Percentiles rank a stretch among this genome's conserved stretches.
Evolutionary conservation across 1,284 basidiomycete genomes (phyloP).

Genomic region (Sphagnurus paluster): DNA sequence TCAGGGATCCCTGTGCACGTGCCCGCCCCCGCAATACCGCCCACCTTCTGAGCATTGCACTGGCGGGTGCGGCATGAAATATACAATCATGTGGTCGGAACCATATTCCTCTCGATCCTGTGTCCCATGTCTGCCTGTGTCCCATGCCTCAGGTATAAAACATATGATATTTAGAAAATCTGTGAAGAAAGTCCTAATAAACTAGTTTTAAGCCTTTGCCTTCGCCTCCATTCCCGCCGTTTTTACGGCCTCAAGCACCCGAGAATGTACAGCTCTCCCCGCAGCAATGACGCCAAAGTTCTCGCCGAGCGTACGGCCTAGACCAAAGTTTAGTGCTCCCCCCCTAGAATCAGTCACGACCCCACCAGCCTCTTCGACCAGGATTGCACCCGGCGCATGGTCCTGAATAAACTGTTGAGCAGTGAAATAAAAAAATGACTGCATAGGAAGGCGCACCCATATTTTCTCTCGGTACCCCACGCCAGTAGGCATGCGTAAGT

Average conservation of each 20-base stretch:
- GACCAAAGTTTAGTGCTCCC: slow-evolving; percentile 79
- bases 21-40: too few relatives aligned
- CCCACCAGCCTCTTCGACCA: slow-evolving; percentile 91
- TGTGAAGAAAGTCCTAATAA: neutral
- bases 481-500: slow-evolving; percentile 89
- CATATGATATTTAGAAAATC: too few relatives aligned
- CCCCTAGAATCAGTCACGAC: slow-evolving; percentile 84
- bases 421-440: neutral
- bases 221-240: slow-evolving; percentile 39
- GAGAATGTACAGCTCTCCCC: slow-evolving; percentile 60
- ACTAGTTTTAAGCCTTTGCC: slow-evolving; percentile 8
- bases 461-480: slow-evolving; percentile 88
- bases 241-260: slow-evolving; percentile 70
- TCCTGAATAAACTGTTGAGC: slow-evolving; percentile 51
- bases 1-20: too few relatives aligned
- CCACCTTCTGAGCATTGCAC: too few relatives aligned
- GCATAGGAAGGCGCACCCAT: slow-evolving; percentile 56
- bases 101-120: neutral
- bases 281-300: slow-evolving; percentile 89
- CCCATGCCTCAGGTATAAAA: too few relatives aligned
- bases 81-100: too few relatives aligned
- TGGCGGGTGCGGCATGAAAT: too few relatives aligned
- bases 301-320: slow-evolving; percentile 82
- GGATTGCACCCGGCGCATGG: slow-evolving; percentile 85
- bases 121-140: neutral